Evolutionary conservation across 1,284 basidiomycete species (phyloP), one percentile per base, ranked within the genome.

Genomic region (Sanghuangporus sanghuang): DNA sequence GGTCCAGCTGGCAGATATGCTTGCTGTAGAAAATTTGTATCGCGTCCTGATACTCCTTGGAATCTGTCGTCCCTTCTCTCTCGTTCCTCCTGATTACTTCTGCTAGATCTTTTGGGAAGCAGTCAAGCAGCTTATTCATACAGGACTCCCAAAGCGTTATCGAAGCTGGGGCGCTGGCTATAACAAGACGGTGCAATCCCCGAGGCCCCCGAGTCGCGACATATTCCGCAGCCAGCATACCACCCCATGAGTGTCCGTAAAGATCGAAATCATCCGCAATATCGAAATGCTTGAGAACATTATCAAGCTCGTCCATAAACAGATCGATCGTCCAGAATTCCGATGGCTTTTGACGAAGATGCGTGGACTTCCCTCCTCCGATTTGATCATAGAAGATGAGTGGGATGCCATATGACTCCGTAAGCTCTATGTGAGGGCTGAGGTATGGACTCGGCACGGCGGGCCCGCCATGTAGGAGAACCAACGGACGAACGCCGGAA

Each of bases 311-410:
- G n/a, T 11, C 11, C 12, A 42, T n/a, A 42, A 42, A 42, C 40
- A 42, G 6, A 3, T 42, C 40, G 40, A 42, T 42, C 3, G 40
- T 42, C 40, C 40, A 42, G 40, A 42, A 42, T 0, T 63, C 63
- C n/a, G 64, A 65, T 8, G 64, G 46, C 63, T 77, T 79, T 42
- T 77, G 75, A 0, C 61, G 72, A 2, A 77, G 73, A 57, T 79
- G 80, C 1, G 81, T 78, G 9, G 81, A 83, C 42, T 68, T 64
- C 2, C 78, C 81, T 57, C 70, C 77, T 12, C 82, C 83, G 52
- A 83, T 67, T 69, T 83, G 82, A 67, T 83, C 83, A 69, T 84
- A 83, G 62, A 83, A 67, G 52, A 84, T 67, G 66, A 84, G 70
- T 0, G 80, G 80, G 46, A 78, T 75, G 42, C 63, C 55, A 23